Evolutionary conservation across 768 basidiomycete genomes (phyloP).

Genomic region (Pleurotus pulmonarius): DNA sequence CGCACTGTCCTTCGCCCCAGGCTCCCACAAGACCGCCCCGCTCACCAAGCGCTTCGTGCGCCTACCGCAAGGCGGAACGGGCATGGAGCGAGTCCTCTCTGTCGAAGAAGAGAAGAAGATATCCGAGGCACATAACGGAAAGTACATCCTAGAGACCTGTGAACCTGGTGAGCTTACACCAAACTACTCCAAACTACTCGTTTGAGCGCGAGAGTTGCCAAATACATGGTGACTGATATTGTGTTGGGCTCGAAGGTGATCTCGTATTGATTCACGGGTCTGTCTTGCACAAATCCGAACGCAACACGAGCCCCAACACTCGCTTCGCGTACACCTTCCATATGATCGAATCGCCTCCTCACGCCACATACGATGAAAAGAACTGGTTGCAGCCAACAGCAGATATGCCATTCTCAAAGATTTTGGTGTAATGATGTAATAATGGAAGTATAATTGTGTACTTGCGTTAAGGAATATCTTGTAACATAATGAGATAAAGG

Average conservation of each 20-base stretch:
- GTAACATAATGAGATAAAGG: no score
- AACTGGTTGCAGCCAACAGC: conserved; percentile 94
- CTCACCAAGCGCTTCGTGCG: conserved; percentile 87
- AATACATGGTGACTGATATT: no score
- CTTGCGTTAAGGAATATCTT: no score
- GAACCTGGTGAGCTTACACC: conserved; percentile 51
- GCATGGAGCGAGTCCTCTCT: conserved; percentile 63
- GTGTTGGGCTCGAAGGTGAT: conserved; percentile 50
- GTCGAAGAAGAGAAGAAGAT: conserved; percentile 30
- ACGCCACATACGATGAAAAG: conserved; percentile 78
- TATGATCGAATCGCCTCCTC: conserved; percentile 78
- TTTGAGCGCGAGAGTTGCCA: neutral
- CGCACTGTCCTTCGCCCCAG: conserved; percentile 85
- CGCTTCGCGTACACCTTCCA: conserved; percentile 96
- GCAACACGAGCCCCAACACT: conserved; percentile 75
- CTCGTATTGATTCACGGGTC: conserved; percentile 92
- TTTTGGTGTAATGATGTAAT: neutral
- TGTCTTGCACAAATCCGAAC: conserved; percentile 89
- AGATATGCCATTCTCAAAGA: conserved; percentile 70
- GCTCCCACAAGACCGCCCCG: conserved; percentile 75
- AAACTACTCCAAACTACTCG: neutral
- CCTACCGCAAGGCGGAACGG: conserved; percentile 72
- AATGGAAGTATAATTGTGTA: no score
- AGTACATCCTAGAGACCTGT: conserved; percentile 68
- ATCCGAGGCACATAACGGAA: conserved; percentile 26